Conservation (phyloP, 176 grass and related monocot species). For the Triticum turgidum region DNA sequence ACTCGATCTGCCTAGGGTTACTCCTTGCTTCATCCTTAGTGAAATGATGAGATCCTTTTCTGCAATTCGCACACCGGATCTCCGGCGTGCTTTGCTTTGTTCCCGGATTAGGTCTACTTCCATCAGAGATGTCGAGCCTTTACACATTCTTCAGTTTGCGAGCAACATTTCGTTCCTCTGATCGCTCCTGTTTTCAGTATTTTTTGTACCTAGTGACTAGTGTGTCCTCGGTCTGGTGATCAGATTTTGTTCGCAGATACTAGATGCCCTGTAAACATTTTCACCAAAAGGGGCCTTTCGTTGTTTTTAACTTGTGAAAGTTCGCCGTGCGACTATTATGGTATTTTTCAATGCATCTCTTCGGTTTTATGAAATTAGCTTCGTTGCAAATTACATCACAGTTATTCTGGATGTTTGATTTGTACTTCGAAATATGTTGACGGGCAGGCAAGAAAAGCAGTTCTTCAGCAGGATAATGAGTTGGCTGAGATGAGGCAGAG, state of each 20-base stretch:
- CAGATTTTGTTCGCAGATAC: neutral
- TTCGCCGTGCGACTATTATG: neutral
- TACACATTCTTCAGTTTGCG: neutral
- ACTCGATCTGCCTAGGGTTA: neutral
- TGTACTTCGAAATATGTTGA: neutral
- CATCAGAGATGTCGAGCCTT: neutral
- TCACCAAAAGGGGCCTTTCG: neutral
- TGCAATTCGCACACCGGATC: neutral
- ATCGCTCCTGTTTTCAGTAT: neutral
- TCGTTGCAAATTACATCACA: neutral
- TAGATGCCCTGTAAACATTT: neutral
- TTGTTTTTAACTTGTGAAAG: neutral
- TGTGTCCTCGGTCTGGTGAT: neutral
- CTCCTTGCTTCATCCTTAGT: neutral
- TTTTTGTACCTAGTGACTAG: neutral
- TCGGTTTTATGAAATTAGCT: neutral
- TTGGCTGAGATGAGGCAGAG: slow-evolving; percentile 65
- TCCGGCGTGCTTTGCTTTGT: neutral
- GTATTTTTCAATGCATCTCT: neutral
- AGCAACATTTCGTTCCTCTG: neutral
- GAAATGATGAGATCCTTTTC: neutral
- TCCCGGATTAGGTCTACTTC: neutral
- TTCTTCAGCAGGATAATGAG: slow-evolving; percentile 54
- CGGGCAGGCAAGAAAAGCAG: slow-evolving; percentile 53
- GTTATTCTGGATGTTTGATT: neutral